Base-by-base conservation (phyloP, 371 early-diverging fungal species). In the Apophysomyces elegans region DNA sequence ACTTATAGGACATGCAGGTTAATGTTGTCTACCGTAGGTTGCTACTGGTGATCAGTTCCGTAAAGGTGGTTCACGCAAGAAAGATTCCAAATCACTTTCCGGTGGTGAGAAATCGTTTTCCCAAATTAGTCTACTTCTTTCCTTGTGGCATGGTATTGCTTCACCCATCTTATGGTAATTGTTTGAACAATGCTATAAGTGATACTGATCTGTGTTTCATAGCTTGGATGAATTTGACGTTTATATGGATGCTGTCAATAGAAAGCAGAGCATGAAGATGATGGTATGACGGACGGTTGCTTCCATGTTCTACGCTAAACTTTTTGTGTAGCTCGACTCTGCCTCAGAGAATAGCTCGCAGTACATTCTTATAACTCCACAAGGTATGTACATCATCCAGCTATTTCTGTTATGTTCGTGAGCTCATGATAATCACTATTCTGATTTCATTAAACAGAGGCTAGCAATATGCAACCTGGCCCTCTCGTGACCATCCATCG, bases 101-200 rank as follows among this genome's bases (percentile, higher is more conserved):
- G 99, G 99, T 13, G 99, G 99, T 41, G 99, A 99, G 81, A 98
- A 99, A 76, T 96, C 97, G n/a, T 99, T 95, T 72, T 93, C 99
- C 0, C 98, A 98, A 18, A 90, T 99, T 41, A 99, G 99, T 74
- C 82, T 99, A 59, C 82, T 99, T 32, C 79, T 99, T 57, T 83
- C 98, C 11, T 80, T 99, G 37, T 99, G 99, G 99, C 95, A 97
- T 58, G 88, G 93, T 18, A 95, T 99, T 87, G 86, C 90, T 14
- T 92, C 95, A 26, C 98, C 99, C 4, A 89, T 99, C 57, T 86
- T 98, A 38, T 92, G 96, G 89, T 89, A 80, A 64, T 26, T 26
- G 32, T 26, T 26, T 3, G 32, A 26, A 26, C 32, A 26, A 3
- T 26, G 70, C 41, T 13, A 41, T 66, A 21, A 32, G 37, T 9